Evolutionary conservation across 177 flowering plant genomes (phyloP).

Genomic region (Vitis hybrid): DNA sequence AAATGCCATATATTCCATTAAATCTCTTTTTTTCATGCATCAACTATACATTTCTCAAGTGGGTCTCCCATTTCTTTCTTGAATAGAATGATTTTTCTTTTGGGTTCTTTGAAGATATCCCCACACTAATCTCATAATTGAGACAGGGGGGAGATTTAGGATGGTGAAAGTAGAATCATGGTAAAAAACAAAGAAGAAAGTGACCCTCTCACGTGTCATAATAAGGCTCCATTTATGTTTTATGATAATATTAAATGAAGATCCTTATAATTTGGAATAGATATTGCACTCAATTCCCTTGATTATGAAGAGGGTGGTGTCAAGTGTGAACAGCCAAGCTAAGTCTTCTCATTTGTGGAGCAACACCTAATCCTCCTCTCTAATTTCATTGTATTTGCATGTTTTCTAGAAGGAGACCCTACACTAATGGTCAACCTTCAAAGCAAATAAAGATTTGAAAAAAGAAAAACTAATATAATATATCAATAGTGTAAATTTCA

Average conservation of each 20-base stretch:
- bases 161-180: not conserved
- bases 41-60: too few relatives aligned
- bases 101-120: too few relatives aligned
- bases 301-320: conserved; percentile 4
- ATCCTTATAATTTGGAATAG: conserved; percentile 16
- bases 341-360: conserved; percentile 23
- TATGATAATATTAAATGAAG: not conserved
- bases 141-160: not conserved
- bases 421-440: conserved; percentile 14
- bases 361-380: conserved; percentile 28
- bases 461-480: not conserved
- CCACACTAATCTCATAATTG: not conserved
- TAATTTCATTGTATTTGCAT: conserved; percentile 6
- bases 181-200: not conserved
- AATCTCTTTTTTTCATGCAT: too few relatives aligned
- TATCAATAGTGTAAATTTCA: too few relatives aligned
- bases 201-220: not conserved
- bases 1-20: too few relatives aligned
- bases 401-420: conserved; percentile 43
- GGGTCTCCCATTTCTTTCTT: too few relatives aligned
- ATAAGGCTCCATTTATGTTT: not conserved
- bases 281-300: conserved; percentile 17
- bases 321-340: conserved; percentile 13
- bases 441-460: conserved; percentile 7
- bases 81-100: too few relatives aligned